Base-by-base conservation (phyloP, 176 grass and related monocot species). In the Tillandsia fasciculata region DNA sequence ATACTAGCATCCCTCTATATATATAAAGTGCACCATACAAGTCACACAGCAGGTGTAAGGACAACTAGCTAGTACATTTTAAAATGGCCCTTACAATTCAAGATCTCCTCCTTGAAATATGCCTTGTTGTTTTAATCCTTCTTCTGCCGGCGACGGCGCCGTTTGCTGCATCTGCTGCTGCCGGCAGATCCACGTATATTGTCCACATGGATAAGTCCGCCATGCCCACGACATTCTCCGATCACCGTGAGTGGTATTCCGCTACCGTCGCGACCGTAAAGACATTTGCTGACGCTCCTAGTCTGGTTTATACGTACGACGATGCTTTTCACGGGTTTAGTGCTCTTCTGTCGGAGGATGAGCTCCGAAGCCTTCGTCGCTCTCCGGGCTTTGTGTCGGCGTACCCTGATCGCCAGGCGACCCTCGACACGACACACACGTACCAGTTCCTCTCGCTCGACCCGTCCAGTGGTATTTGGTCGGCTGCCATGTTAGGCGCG, bases 131-230 rank as follows among this genome's bases (percentile, higher is more conserved):
- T 1, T 57, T 7, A 5, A 8, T 17, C 53, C n/a, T 57, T 17
- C n/a, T 0, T 17, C n/a, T 8, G 7, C 12, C 53, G 17, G 9
- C 75, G 65, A n/a, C 26, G 1, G 14, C 70, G 57, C 26, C 71
- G 48, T 66, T n/a, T n/a, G n/a, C n/a, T n/a, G n/a, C n/a, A n/a
- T n/a, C n/a, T n/a, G n/a, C 68, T 1, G 82, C 81, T 0, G 9
- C n/a, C 63, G 33, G n/a, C 1, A 57, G 53, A 57, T 57, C 26
- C 58, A 29, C 83, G 26, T 90, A 92, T 68, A 97, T 97, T 64
- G 81, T 97, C 68, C 82, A 97, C 76, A 85, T 90, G 83, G 93
- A 96, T 77, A 90, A 84, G 80, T 87, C 86, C 49, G 79, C 79
- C 70, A 92, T 92, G 93, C 93, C 93, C 1, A 3, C 67, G 17